A percentile compares a stretch with the other conserved stretches of the same genome.
Evolutionary conservation across 345 rosid genomes (phyloP).

Genomic region (Brassica juncea): DNA sequence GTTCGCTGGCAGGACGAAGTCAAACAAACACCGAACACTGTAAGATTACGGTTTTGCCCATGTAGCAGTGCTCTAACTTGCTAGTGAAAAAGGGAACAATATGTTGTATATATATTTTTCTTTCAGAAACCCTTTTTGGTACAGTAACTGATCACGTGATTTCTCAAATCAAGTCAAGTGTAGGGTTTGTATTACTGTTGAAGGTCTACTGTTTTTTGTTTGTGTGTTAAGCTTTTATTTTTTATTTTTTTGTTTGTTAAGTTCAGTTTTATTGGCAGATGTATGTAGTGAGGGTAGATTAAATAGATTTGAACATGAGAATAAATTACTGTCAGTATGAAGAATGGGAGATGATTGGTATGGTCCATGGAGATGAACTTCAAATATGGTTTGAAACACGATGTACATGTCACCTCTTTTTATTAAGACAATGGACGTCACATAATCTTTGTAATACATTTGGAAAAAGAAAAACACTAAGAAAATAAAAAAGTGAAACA

Average conservation of each 20-base stretch:
- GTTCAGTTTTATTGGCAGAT: no score
- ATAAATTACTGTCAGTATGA: no score
- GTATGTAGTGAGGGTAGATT: no score
- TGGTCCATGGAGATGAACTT: no score
- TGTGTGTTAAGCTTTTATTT: no score
- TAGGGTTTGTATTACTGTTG: no score
- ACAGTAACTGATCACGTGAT: background rate
- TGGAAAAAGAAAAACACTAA: background rate
- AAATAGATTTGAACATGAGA: no score
- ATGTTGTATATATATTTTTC: background rate
- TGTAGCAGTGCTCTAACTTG: background rate
- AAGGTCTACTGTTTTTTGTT: no score
- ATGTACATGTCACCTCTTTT: background rate
- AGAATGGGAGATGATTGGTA: no score
- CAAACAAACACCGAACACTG: background rate
- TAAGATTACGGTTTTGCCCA: constrained; percentile 5
- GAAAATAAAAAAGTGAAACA: background rate
- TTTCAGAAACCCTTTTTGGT: background rate
- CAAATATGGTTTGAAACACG: background rate
- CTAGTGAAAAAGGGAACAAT: background rate
- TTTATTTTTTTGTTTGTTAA: no score
- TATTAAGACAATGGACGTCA: background rate
- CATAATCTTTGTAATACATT: background rate
- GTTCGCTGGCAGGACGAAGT: background rate
- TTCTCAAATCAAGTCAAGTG: no score